phyloP scores from a whole-genome alignment of 805 yeast genomes.

The Priceomyces carsonii region DNA sequence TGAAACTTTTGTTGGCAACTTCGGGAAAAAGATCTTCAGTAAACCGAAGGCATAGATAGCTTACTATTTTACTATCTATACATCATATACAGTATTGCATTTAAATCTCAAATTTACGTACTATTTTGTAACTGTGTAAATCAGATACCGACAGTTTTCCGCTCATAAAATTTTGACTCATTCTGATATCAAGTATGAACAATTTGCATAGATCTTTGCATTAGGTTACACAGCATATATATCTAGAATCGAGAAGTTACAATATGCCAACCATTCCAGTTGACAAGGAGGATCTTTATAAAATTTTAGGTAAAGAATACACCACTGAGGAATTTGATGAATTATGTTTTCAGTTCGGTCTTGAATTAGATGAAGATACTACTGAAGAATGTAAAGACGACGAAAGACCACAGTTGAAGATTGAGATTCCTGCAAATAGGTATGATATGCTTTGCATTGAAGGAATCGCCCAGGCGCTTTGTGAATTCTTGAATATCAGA shows the following conservation, averaged over 20 bases:
- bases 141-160: neutral
- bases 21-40: slow-evolving; percentile 4
- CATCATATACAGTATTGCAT: too few relatives aligned
- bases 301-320: slow-evolving; percentile 59
- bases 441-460: slow-evolving; percentile 97
- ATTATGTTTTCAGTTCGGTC: slow-evolving; percentile 95
- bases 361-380: slow-evolving; percentile 97
- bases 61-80: too few relatives aligned
- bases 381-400: slow-evolving; percentile 70
- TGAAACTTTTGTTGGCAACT: slow-evolving; percentile 5
- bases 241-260: too few relatives aligned
- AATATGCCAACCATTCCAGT: slow-evolving; percentile 95
- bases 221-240: too few relatives aligned
- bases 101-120: too few relatives aligned
- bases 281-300: slow-evolving; percentile 89
- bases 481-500: slow-evolving; percentile 77
- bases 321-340: slow-evolving; percentile 94
- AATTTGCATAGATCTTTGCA: too few relatives aligned
- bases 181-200: too few relatives aligned
- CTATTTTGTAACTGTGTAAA: too few relatives aligned
- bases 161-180: too few relatives aligned
- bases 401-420: slow-evolving; percentile 94
- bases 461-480: slow-evolving; percentile 94
- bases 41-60: neutral
- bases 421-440: slow-evolving; percentile 97